Evolutionary conservation across 1,139 yeast species (phyloP).

Genomic region (Candida pseudoviswanathii): DNA sequence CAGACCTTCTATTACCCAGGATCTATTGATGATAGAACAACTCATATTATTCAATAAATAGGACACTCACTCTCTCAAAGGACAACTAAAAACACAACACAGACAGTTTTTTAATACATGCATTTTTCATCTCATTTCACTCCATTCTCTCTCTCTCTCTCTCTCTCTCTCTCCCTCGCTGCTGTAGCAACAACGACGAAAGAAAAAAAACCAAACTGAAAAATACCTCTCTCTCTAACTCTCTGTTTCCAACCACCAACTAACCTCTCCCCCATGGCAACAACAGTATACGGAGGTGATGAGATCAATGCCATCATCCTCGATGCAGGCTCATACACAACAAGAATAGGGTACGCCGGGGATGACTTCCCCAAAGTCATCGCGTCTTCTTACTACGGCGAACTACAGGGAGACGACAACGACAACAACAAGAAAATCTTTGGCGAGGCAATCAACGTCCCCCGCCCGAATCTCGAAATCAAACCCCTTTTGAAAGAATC

Average conservation of each 20-base stretch:
- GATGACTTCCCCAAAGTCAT: conserved; percentile 85
- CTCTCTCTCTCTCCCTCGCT: too few species aligned
- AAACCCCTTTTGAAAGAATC: conserved; percentile 64
- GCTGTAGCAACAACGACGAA: not conserved
- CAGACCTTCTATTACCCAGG: conserved; percentile 9
- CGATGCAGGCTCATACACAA: conserved; percentile 85
- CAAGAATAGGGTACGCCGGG: conserved; percentile 92
- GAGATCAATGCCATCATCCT: conserved; percentile 89
- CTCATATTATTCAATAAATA: conserved; percentile 6
- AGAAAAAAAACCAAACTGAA: not conserved
- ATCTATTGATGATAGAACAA: conserved; percentile 14
- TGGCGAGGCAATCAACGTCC: conserved; percentile 61
- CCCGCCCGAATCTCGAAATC: conserved; percentile 54
- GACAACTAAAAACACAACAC: not conserved
- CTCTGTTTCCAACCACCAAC: not conserved
- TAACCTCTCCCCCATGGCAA: conserved; percentile 15
- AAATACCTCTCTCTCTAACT: not conserved
- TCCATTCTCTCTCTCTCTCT: too few species aligned
- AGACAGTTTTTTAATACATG: not conserved
- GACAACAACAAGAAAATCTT: conserved; percentile 27
- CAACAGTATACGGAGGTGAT: conserved; percentile 55
- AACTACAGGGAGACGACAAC: not conserved
- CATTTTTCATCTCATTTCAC: not conserved
- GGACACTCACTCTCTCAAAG: not conserved
- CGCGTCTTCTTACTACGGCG: conserved; percentile 61